These are phyloP conservation scores for Aspergillus nomiae DNA, from an alignment of 2,329 filamentous ascomycete species.

Conservation along the genomic window DNA sequence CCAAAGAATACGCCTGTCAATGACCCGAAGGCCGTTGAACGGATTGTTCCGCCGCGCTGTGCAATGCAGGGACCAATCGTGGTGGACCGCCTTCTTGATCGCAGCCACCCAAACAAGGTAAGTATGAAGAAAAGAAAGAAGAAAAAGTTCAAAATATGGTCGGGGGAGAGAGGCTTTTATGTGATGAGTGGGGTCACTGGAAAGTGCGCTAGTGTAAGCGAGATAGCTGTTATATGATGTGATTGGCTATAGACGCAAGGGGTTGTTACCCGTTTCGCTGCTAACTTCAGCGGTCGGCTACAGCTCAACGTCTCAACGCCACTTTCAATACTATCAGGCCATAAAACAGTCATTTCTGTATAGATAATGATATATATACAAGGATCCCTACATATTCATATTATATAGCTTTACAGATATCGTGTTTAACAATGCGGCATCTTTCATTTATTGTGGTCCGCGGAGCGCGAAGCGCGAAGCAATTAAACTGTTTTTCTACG, in stretches of 20 bases:
- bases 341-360: too few relatives aligned
- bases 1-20: conserved; percentile 55
- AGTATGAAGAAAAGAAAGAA: conserved; percentile 53
- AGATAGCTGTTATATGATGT: background rate
- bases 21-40: conserved; percentile 54
- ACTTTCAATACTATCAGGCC: too few relatives aligned
- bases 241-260: conserved; percentile 8
- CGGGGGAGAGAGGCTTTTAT: conserved; percentile 27
- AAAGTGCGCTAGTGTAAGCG: conserved; percentile 23
- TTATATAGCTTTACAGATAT: too few relatives aligned
- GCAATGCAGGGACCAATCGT: conserved; percentile 59
- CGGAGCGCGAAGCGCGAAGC: too few relatives aligned
- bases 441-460: too few relatives aligned
- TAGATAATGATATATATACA: too few relatives aligned
- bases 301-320: too few relatives aligned
- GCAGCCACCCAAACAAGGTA: conserved; percentile 53
- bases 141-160: conserved; percentile 31
- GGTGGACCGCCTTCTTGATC: conserved; percentile 50
- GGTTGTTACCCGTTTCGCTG: background rate
- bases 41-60: conserved; percentile 55
- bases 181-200: conserved; percentile 5
- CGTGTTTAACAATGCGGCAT: too few relatives aligned
- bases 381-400: too few relatives aligned
- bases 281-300: too few relatives aligned
- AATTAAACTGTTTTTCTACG: too few relatives aligned